Evolutionary conservation across 1,284 basidiomycete species (phyloP).

Genomic region (Cutaneotrichosporon sp.): DNA sequence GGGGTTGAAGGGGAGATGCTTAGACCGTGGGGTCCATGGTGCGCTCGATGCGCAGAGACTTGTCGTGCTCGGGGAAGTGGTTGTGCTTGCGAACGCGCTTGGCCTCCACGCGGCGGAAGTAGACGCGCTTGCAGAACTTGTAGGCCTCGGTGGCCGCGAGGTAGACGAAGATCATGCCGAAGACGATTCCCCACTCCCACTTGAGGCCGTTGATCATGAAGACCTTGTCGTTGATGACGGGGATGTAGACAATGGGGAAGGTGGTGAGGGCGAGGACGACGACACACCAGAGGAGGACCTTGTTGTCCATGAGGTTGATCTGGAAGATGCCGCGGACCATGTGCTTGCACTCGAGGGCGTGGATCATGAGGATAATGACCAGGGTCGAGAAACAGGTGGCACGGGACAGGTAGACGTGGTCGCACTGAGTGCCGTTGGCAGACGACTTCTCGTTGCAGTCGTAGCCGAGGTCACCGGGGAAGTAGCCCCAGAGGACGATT

Average conservation of each 20-base stretch:
- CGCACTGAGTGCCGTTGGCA: constrained; percentile 4
- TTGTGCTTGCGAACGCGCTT: constrained; percentile 7
- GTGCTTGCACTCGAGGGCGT: constrained; percentile 54
- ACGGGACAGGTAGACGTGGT: constrained; percentile 60
- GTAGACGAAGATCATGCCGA: constrained; percentile 52
- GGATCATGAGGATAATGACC: constrained; percentile 58
- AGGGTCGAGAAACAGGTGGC: constrained; percentile 61
- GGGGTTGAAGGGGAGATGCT: not conserved
- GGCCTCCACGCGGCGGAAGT: constrained; percentile 19
- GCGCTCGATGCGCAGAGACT: constrained; percentile 43
- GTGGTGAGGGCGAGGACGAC: constrained; percentile 45
- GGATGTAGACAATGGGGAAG: constrained; percentile 54
- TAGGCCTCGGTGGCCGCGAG: constrained; percentile 41
- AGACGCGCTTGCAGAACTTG: constrained; percentile 44
- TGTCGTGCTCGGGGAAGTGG: constrained; percentile 33
- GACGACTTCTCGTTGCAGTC: constrained; percentile 58
- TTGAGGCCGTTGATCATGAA: constrained; percentile 46
- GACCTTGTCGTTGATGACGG: constrained; percentile 51
- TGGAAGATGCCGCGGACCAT: constrained; percentile 53
- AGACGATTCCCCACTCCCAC: constrained; percentile 55
- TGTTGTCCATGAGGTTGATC: constrained; percentile 60
- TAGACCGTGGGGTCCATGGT: constrained; percentile 28
- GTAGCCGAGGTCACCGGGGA: constrained; percentile 57
- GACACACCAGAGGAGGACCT: constrained; percentile 59
- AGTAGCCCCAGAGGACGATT: constrained; percentile 60